Evolutionary conservation across 2,329 filamentous ascomycete species (phyloP), one percentile per base, ranked within the genome.

Genomic region (Daldinia eschscholtzii): DNA sequence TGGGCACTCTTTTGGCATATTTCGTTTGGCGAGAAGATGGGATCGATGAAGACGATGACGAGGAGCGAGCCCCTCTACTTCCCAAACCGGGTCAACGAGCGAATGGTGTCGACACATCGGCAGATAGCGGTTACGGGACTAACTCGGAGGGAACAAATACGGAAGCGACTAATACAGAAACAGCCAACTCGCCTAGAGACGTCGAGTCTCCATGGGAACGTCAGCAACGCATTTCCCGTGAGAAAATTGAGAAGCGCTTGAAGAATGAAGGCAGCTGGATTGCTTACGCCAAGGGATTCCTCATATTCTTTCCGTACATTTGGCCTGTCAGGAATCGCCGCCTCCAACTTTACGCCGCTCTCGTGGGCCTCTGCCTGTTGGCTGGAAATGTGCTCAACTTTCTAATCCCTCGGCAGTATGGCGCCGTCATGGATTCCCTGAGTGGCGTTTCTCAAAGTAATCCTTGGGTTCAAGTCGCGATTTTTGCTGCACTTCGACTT

Each of bases 321-420:
- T 94, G 92, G 88, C 93, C 94, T 0, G 86, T 88, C 58, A 86
- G 89, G 46, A 87, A 91, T 74, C 85, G 83, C 60, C 79, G 81
- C 13, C 85, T 96, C 18, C 92, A 96, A 77, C 78, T 92, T 18
- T 89, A 90, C 61, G 87, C 92, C 20, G 81, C 87, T 10, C 83
- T 92, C 3, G 90, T 96, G 50, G 86, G 87, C 0, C 48, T 92
- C 1, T 92, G 92, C 72, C 83, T 96, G 23, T 78, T 94, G n/a
- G 82, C 85, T 58, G 87, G 90, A 62, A 93, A 94, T 71, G 87
- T 87, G 4, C 82, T 97, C 57, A 93, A 94, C 73, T 83, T 97
- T 13, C 81, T 97, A 46, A 88, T 93, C 35, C 93, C 93, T n/a
- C 87, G 92, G 20, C 92, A 96, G 76, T 88, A 95, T 35, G 93